Conservation (phyloP, 495 filamentous ascomycete species). For the Penicillium lividum region DNA sequence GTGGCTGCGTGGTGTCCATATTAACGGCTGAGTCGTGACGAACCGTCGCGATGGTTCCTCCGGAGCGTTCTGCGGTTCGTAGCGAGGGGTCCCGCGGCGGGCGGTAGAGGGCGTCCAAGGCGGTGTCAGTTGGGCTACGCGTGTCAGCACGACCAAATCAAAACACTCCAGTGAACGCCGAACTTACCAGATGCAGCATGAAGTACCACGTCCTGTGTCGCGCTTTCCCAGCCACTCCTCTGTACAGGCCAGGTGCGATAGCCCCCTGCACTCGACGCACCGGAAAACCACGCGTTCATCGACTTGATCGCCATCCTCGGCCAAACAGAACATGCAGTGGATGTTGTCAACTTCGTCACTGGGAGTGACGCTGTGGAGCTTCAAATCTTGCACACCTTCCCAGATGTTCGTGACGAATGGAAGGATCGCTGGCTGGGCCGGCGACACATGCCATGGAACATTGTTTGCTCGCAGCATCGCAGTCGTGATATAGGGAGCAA, state of each 20-base stretch:
- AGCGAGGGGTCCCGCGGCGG: background rate
- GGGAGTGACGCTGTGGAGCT: background rate
- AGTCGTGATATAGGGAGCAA: background rate
- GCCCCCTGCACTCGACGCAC: background rate
- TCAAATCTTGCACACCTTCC: background rate
- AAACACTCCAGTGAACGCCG: background rate
- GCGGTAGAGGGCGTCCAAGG: background rate
- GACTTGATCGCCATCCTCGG: background rate
- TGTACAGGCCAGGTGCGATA: background rate
- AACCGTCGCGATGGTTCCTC: background rate
- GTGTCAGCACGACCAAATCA: background rate
- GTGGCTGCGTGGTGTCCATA: background rate
- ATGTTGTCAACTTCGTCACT: background rate
- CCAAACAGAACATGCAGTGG: background rate
- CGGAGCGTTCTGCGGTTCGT: background rate
- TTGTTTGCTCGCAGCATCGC: background rate
- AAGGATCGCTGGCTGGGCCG: background rate
- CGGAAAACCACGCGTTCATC: background rate
- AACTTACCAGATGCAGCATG: background rate
- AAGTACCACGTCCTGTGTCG: background rate
- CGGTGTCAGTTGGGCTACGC: background rate
- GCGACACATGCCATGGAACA: background rate
- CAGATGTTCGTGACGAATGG: background rate
- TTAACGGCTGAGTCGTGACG: background rate
- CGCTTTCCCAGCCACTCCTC: constrained; percentile 1